phyloP scores from a whole-genome alignment of 2,329 filamentous ascomycete species.

The Talaromyces sp. region DNA sequence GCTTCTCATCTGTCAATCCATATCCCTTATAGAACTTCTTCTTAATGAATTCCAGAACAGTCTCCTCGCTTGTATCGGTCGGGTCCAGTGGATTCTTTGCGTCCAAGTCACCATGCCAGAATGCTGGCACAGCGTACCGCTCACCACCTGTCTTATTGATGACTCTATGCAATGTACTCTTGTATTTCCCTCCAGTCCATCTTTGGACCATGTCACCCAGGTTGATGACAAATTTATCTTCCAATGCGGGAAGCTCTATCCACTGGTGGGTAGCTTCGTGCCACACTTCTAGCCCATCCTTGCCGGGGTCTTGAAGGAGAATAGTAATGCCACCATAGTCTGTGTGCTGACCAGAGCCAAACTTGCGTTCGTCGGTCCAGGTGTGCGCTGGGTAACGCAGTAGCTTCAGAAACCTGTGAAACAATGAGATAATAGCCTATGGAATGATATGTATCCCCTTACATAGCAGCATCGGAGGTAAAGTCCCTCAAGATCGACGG shows the following conservation, averaged over 20 bases:
- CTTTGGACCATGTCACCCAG: conserved; percentile 29
- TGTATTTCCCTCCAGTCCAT: conserved; percentile 23
- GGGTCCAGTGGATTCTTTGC: not conserved
- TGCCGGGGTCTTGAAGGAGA: conserved; percentile 25
- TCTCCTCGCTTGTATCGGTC: not conserved
- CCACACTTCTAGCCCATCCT: conserved; percentile 28
- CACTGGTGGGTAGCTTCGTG: conserved; percentile 21
- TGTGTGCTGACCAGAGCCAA: conserved; percentile 16
- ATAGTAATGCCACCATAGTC: conserved; percentile 31
- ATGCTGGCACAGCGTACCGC: conserved; percentile 4
- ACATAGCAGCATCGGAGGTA: not conserved
- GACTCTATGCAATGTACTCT: conserved; percentile 23
- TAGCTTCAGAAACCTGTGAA: not conserved
- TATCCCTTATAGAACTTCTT: too few species aligned
- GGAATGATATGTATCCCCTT: too few species aligned
- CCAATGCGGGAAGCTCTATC: conserved; percentile 42
- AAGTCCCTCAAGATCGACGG: not conserved
- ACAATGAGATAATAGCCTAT: too few species aligned
- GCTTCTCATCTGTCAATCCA: too few species aligned
- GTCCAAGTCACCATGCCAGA: conserved; percentile 5
- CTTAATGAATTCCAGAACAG: too few species aligned
- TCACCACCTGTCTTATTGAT: conserved; percentile 17
- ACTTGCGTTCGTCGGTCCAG: not conserved
- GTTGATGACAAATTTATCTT: conserved; percentile 37
- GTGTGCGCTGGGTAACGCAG: not conserved